phyloP scores from a whole-genome alignment of 768 basidiomycete species.

The Neoboletus brunneissimus region DNA sequence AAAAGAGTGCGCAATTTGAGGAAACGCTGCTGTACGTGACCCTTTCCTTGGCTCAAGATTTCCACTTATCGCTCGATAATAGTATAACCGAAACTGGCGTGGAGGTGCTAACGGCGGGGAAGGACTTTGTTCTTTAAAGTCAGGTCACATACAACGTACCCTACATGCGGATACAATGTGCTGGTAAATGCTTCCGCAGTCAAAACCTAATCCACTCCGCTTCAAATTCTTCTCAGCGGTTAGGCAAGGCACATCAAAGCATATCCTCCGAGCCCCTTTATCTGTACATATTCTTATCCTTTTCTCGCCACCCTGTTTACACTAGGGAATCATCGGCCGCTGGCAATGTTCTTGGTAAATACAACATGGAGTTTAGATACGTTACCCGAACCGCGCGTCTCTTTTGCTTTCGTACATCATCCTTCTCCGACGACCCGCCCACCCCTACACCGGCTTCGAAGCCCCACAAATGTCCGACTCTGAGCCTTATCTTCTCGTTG shows the following conservation, averaged over 20 bases:
- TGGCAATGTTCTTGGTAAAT: conserved; percentile 32
- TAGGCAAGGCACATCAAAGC: conserved; percentile 25
- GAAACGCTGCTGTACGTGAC: conserved; percentile 86
- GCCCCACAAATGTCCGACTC: conserved; percentile 22
- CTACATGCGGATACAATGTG: conserved; percentile 26
- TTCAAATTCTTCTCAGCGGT: conserved; percentile 21
- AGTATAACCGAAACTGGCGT: conserved; percentile 92
- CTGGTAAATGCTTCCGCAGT: conserved; percentile 17
- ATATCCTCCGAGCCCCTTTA: conserved; percentile 22
- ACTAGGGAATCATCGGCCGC: conserved; percentile 25
- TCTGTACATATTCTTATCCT: conserved; percentile 34
- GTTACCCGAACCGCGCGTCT: conserved; percentile 23
- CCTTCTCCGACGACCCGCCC: conserved; percentile 10
- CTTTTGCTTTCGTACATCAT: conserved; percentile 27
- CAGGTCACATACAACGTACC: conserved; percentile 16
- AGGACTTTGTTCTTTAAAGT: conserved; percentile 25
- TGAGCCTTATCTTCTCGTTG: conserved; percentile 39
- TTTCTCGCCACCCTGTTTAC: conserved; percentile 25
- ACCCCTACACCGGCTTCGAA: conserved; percentile 9
- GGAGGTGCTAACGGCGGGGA: conserved; percentile 76
- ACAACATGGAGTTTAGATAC: conserved; percentile 26
- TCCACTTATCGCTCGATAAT: conserved; percentile 18
- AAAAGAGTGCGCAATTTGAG: conserved; percentile 93
- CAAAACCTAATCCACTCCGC: conserved; percentile 14
- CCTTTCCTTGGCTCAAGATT: conserved; percentile 1